phyloP scores from a whole-genome alignment of 345 rosid species.

The Eucalyptus cloeziana region DNA sequence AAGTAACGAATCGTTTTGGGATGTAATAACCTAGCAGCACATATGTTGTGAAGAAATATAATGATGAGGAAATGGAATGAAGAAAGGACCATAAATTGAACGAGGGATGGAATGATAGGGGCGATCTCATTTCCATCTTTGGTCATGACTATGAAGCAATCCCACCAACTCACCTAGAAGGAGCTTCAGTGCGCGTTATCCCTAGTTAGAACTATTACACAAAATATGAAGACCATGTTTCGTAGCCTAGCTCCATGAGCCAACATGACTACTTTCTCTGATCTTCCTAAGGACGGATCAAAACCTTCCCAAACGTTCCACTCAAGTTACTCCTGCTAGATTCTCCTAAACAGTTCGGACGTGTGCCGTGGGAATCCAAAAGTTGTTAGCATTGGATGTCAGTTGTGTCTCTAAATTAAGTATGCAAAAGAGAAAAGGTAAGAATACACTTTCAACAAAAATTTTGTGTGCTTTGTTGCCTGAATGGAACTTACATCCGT shows the following conservation, averaged over 20 bases:
- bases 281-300: not conserved
- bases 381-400: not conserved
- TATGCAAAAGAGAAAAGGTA: not conserved
- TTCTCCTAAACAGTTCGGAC: not conserved
- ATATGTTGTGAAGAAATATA: not conserved
- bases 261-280: not conserved
- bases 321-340: not conserved
- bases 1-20: not conserved
- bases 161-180: not conserved
- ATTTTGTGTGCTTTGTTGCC: not conserved
- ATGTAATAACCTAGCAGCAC: not conserved
- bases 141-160: not conserved
- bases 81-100: accelerated
- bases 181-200: accelerated
- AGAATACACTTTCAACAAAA: not conserved
- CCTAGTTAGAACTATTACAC: not conserved
- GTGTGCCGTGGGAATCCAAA: accelerated
- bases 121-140: not conserved
- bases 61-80: not conserved
- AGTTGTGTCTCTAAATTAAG: not conserved
- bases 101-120: accelerated
- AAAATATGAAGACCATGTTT: not conserved
- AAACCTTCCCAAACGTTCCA: not conserved
- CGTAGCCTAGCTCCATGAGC: not conserved
- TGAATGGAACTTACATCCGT: not conserved